Evolutionary conservation across 768 basidiomycete genomes (phyloP).

Genomic region (Hypsizygus marmoreus): DNA sequence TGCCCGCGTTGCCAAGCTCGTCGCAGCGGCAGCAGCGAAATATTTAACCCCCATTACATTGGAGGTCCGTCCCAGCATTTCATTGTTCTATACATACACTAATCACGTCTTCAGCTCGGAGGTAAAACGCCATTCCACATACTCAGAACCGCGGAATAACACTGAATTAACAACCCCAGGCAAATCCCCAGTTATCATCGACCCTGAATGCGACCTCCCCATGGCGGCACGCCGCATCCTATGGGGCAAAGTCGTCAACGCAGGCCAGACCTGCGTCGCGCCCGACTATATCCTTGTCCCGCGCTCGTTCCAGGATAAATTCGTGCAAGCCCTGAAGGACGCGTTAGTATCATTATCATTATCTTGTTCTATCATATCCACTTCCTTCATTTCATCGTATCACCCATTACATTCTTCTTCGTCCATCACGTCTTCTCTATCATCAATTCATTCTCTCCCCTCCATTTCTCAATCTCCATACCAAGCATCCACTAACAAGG

Average conservation of each 20-base stretch:
- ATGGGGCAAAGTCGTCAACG: conserved; percentile 82
- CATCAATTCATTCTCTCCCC: no score
- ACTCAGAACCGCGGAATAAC: background rate
- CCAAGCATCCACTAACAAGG: background rate
- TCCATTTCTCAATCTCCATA: background rate
- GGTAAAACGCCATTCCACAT: conserved; percentile 16
- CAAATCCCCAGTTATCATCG: conserved; percentile 76
- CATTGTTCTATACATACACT: background rate
- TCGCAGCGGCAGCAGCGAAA: conserved; percentile 77
- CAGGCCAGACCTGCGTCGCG: conserved; percentile 76
- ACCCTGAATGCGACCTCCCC: conserved; percentile 67
- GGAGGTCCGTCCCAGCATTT: conserved; percentile 28
- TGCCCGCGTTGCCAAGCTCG: conserved; percentile 62
- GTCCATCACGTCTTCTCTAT: no score
- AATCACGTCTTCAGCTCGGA: conserved; percentile 46
- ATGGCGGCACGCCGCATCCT: conserved; percentile 69
- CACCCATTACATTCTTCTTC: no score
- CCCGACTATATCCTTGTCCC: conserved; percentile 58
- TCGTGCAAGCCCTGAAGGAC: conserved; percentile 45
- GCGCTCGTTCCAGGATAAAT: conserved; percentile 42
- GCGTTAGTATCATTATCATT: no score
- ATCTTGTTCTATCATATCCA: no score
- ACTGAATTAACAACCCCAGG: conserved; percentile 30
- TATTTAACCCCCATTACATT: conserved; percentile 66
- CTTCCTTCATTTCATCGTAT: no score